Conservation (phyloP, 345 rosid species). For the Turnera subulata region DNA sequence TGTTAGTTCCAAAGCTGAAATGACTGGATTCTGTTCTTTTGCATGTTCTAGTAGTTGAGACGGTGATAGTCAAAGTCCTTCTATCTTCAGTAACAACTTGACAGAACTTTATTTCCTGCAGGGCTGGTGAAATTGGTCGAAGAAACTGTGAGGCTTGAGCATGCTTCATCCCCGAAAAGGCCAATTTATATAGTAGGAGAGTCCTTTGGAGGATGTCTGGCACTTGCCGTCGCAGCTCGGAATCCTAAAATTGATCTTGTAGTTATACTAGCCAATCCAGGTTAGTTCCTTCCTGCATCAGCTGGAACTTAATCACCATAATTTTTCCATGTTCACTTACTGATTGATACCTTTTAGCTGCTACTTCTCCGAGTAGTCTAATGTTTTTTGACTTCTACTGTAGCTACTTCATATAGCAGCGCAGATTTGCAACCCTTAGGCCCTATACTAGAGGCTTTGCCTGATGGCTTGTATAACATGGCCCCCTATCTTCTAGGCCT, state of each 20-base stretch:
- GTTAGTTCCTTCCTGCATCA: conserved; percentile 29
- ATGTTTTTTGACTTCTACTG: conserved; percentile 20
- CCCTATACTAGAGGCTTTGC: conserved; percentile 59
- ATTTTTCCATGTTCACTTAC: too few species aligned
- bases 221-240: conserved; percentile 78
- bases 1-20: too few species aligned
- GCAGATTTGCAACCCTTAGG: conserved; percentile 69
- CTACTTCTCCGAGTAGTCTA: conserved; percentile 21
- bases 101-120: conserved; percentile 21
- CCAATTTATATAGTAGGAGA: conserved; percentile 85
- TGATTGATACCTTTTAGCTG: neutral
- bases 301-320: too few species aligned
- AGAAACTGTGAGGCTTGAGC: conserved; percentile 51
- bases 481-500: conserved; percentile 68
- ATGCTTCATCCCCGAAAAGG: conserved; percentile 46
- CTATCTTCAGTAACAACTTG: neutral
- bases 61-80: too few species aligned
- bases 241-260: conserved; percentile 66
- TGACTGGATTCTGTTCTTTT: too few species aligned
- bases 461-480: conserved; percentile 50
- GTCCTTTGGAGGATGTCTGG: conserved; percentile 91
- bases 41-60: too few species aligned
- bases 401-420: conserved; percentile 77
- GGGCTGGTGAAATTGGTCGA: conserved; percentile 60
- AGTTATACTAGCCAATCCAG: conserved; percentile 66